Conservation (phyloP, 257 asterid genomes). For the Scutellaria barbata region DNA sequence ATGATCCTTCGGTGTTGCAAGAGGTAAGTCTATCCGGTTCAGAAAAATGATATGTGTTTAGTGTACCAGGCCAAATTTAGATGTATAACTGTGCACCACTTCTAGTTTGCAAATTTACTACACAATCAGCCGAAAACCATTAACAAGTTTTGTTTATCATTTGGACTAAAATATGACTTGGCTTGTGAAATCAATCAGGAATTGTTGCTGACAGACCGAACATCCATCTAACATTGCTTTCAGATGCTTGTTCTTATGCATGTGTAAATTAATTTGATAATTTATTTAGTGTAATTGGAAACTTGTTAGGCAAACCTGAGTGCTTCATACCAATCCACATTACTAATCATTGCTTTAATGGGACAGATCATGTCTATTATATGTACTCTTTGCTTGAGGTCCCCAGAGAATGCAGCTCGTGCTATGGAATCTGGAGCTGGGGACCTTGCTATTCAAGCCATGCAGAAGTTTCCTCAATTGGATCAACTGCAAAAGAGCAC, state of each 20-base stretch:
- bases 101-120: neutral
- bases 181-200: neutral
- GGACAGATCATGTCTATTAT: constrained; percentile 74
- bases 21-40: constrained; percentile 57
- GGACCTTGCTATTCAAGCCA: constrained; percentile 79
- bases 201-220: neutral
- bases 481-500: constrained; percentile 76
- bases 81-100: neutral
- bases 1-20: constrained; percentile 76
- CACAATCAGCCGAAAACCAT: neutral
- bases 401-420: constrained; percentile 78
- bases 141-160: too few species aligned
- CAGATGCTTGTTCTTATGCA: neutral
- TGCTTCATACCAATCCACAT: constrained; percentile 7
- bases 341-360: constrained; percentile 20
- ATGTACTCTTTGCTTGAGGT: constrained; percentile 73
- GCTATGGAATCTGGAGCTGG: constrained; percentile 97
- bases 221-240: neutral
- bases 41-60: neutral
- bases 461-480: constrained; percentile 73
- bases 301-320: constrained; percentile 2
- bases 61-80: neutral
- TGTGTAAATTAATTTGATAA: neutral
- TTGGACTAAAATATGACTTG: neutral
- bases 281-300: neutral